Evolutionary conservation across 345 rosid genomes (phyloP).

Genomic region (Citrus reticulata): DNA sequence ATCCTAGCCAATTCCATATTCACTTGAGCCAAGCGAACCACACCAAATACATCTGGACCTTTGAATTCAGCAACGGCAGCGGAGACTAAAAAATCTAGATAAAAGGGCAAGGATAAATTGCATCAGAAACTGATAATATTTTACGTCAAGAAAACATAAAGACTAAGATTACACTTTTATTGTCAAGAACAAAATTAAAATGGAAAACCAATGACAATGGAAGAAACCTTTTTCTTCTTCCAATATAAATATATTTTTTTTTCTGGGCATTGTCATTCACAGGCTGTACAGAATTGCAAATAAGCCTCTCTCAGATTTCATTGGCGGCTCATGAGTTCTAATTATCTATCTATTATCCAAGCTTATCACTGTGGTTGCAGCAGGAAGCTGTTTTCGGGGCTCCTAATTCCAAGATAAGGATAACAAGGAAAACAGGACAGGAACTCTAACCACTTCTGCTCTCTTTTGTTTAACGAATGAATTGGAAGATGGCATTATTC

Average conservation of each 20-base stretch:
- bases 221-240: too few species aligned
- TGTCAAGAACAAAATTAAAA: neutral
- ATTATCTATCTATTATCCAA: neutral
- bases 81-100: conserved; percentile 76
- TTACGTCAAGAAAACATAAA: neutral
- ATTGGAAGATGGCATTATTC: neutral
- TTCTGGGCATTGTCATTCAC: neutral
- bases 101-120: neutral
- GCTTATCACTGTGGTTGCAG: neutral
- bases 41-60: conserved; percentile 87
- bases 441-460: neutral
- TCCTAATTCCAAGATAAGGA: neutral
- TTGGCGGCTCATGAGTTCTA: neutral
- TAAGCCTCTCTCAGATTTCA: neutral
- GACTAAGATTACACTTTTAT: neutral
- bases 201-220: neutral
- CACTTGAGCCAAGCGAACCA: conserved; percentile 86
- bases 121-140: neutral
- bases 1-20: conserved; percentile 85
- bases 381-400: neutral
- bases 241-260: neutral
- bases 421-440: neutral
- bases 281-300: neutral
- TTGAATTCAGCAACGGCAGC: conserved; percentile 95
- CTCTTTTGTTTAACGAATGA: neutral